These are phyloP conservation scores for Penicillium salamii DNA, from an alignment of 495 filamentous ascomycete species.

Conservation along the genomic window DNA sequence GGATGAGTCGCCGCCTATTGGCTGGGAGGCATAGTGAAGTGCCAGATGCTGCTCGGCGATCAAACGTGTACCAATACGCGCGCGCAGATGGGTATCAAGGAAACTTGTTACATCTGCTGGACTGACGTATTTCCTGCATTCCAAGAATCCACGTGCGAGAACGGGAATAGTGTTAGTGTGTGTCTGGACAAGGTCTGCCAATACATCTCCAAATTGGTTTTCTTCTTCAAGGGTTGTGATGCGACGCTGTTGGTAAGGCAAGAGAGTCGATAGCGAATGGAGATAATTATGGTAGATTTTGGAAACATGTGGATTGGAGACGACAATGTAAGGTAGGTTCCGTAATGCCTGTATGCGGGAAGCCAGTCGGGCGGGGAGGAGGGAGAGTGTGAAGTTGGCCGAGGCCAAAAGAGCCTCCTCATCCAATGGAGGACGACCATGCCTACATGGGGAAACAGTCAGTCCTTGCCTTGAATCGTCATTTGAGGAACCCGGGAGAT, in stretches of 20 bases:
- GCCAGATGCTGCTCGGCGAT: slow-evolving; percentile 97
- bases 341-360: slow-evolving; percentile 88
- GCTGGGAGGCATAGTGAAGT: slow-evolving; percentile 77
- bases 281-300: slow-evolving; percentile 94
- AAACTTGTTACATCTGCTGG: slow-evolving; percentile 79
- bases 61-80: slow-evolving; percentile 88
- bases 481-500: background rate
- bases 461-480: background rate
- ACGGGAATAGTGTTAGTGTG: slow-evolving; percentile 92
- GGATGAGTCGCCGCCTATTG: slow-evolving; percentile 51
- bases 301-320: slow-evolving; percentile 89
- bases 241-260: slow-evolving; percentile 73
- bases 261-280: slow-evolving; percentile 82
- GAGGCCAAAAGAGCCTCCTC: slow-evolving; percentile 75
- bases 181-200: slow-evolving; percentile 89
- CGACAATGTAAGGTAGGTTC: slow-evolving; percentile 95
- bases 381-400: slow-evolving; percentile 90
- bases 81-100: slow-evolving; percentile 89
- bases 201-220: slow-evolving; percentile 81
- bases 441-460: slow-evolving; percentile 45
- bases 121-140: slow-evolving; percentile 83
- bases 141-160: slow-evolving; percentile 86
- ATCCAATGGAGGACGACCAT: slow-evolving; percentile 86
- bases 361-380: slow-evolving; percentile 90
- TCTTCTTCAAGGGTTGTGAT: slow-evolving; percentile 87